Base-by-base conservation (phyloP, 2,329 filamentous ascomycete genomes). In the Helminthosporium solani region DNA sequence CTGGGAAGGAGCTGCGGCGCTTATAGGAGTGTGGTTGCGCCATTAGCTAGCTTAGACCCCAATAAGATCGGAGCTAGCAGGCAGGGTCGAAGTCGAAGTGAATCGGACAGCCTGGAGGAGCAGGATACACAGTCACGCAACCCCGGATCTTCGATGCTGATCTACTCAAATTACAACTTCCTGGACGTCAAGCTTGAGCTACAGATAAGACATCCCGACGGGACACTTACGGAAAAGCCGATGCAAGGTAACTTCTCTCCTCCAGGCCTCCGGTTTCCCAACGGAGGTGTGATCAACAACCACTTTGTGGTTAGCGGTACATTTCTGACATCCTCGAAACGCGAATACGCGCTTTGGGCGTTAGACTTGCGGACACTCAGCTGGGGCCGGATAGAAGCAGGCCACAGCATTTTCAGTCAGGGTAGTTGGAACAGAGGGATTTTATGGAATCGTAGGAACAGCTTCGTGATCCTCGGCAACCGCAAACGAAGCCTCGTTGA, bases 141-240 rank as follows among this genome's bases (percentile, higher is more conserved):
- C 64, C 72, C 69, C 16, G 80, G 79, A 14, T 78, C 80, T 6
- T 78, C 82, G 2, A 96, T 97, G 90, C 79, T 99, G 52, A 95
- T 99, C 36, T 99, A 99, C 70, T 97, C 92, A 19, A 99, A 99
- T 67, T 99, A 99, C 72, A 97, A 99, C 71, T 99, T 99, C 63
- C 71, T 99, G 44, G 92, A 99, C 60, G 94, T 99, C 56, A 97
- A 96, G 68, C 76, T 99, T 19, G 94, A 99, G 70, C 76, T 99
- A 30, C 94, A 97, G 70, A 83, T 99, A 38, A 83, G 94, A 42
- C 78, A 87, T 7, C 82, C 89, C 1, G 91, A 97, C 66, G 92
- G 94, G 23, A 84, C 83, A 0, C 74, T 99, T 42, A 82, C 84
- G 1, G 94, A 99, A 68, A 91, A 88, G 70, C 82, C 87, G 20